Percentiles rank a stretch among this genome's conserved stretches.
phyloP scores from a whole-genome alignment of 768 basidiomycete species.

The Lanmaoa pseudosensibilis region DNA sequence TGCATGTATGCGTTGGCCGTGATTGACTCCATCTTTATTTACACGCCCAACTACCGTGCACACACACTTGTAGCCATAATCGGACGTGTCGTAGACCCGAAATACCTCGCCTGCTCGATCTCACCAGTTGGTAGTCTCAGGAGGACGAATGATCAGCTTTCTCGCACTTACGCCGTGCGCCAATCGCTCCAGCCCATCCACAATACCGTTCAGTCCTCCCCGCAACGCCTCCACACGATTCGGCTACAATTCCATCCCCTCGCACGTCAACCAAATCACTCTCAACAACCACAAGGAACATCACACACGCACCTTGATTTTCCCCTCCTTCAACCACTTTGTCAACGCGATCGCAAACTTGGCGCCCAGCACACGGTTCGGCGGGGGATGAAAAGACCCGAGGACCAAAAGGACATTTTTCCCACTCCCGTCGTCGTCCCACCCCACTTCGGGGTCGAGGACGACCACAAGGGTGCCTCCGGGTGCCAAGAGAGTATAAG shows the following conservation, averaged over 20 bases:
- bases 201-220: slow-evolving; percentile 37
- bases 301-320: slow-evolving; percentile 17
- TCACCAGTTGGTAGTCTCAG: neutral
- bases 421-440: neutral
- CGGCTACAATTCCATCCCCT: slow-evolving; percentile 26
- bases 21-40: neutral
- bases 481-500: slow-evolving; percentile 28
- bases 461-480: slow-evolving; percentile 31
- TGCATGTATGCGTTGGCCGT: neutral
- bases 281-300: neutral
- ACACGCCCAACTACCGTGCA: neutral
- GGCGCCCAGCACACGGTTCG: slow-evolving; percentile 2
- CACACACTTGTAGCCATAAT: slow-evolving; percentile 5
- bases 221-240: slow-evolving; percentile 39
- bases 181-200: slow-evolving; percentile 32
- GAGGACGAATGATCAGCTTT: slow-evolving; percentile 36
- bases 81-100: neutral
- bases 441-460: neutral
- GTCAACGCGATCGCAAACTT: slow-evolving; percentile 11
- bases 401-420: neutral
- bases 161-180: slow-evolving; percentile 36
- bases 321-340: slow-evolving; percentile 14
- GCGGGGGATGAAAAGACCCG: slow-evolving; percentile 6
- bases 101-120: neutral
- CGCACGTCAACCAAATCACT: neutral